These are phyloP conservation scores for Monoraphidium neglectum DNA, from an alignment of 139 green algal species.

Conservation along the genomic window DNA sequence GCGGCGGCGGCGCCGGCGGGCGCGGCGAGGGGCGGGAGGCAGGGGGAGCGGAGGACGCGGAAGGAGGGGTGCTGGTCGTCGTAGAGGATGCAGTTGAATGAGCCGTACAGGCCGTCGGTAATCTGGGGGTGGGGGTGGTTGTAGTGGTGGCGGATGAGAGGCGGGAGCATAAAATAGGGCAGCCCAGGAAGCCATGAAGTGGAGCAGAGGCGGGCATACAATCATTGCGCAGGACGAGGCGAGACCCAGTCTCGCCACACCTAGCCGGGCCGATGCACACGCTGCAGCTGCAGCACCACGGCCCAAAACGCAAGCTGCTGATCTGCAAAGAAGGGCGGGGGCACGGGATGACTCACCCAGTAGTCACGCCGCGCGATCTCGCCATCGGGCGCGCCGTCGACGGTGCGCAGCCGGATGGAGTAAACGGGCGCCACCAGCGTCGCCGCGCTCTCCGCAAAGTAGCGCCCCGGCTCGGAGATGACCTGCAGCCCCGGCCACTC, in stretches of 20 bases:
- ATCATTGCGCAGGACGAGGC: too few relatives aligned
- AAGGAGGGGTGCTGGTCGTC: constrained; percentile 56
- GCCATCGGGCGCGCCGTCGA: constrained; percentile 9
- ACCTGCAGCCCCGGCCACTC: constrained; percentile 42
- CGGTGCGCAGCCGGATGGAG: constrained; percentile 64
- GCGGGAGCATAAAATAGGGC: too few relatives aligned
- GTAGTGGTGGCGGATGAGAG: too few relatives aligned
- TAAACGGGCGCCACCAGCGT: constrained; percentile 86
- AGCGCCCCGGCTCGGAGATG: constrained; percentile 96
- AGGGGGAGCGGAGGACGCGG: constrained; percentile 47
- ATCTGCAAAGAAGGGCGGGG: too few relatives aligned
- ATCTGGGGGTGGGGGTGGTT: constrained; percentile 30
- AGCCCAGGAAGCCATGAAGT: too few relatives aligned
- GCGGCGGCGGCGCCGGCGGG: not conserved
- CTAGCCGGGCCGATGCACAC: too few relatives aligned
- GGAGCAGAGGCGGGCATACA: too few relatives aligned
- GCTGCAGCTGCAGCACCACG: too few relatives aligned
- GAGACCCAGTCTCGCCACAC: too few relatives aligned
- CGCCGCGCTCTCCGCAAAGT: constrained; percentile 92
- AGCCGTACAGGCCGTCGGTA: constrained; percentile 96
- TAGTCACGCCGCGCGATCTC: constrained; percentile 74
- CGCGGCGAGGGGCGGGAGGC: constrained; percentile 36
- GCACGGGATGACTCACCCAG: constrained; percentile 63
- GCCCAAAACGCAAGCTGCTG: too few relatives aligned
- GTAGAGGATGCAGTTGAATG: constrained; percentile 94